phyloP scores from a whole-genome alignment of 2,329 filamentous ascomycete species.

The Aspergillus sp. region DNA sequence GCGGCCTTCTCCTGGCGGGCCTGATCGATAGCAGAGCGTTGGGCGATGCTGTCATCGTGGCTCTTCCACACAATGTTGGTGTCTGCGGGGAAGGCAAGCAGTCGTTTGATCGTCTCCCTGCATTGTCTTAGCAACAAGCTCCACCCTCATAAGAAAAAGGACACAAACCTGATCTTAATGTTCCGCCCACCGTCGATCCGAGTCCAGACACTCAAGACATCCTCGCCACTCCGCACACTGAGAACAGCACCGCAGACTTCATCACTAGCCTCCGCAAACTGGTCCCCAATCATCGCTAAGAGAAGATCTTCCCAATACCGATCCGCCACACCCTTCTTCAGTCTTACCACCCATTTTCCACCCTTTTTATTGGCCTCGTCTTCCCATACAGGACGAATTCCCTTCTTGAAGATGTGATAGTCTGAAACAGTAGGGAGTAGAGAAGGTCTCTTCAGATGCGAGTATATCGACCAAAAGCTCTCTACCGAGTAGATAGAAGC shows the following conservation, averaged over 20 bases:
- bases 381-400: slow-evolving; percentile 96
- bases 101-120: slow-evolving; percentile 90
- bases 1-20: slow-evolving; percentile 78
- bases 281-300: slow-evolving; percentile 86
- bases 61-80: slow-evolving; percentile 94
- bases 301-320: slow-evolving; percentile 96
- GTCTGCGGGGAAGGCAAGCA: slow-evolving; percentile 80
- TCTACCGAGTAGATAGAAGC: slow-evolving; percentile 79
- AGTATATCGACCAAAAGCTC: slow-evolving; percentile 87
- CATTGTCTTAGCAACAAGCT: slow-evolving; percentile 7
- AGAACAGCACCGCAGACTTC: slow-evolving; percentile 94
- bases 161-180: slow-evolving; percentile 82
- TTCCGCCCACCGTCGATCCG: slow-evolving; percentile 89
- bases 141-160: background rate
- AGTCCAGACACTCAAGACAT: slow-evolving; percentile 97
- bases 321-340: slow-evolving; percentile 97
- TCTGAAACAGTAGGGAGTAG: slow-evolving; percentile 87
- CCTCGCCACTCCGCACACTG: slow-evolving; percentile 91
- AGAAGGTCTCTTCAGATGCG: slow-evolving; percentile 86
- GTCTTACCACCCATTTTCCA: slow-evolving; percentile 93
- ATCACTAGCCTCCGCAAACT: slow-evolving; percentile 88
- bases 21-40: slow-evolving; percentile 86
- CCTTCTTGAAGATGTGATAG: slow-evolving; percentile 97
- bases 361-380: slow-evolving; percentile 95
- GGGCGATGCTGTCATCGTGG: slow-evolving; percentile 92